Evolutionary conservation across 2,329 filamentous ascomycete species (phyloP), one percentile per base, ranked within the genome.

Genomic region (Didymella exigua): DNA sequence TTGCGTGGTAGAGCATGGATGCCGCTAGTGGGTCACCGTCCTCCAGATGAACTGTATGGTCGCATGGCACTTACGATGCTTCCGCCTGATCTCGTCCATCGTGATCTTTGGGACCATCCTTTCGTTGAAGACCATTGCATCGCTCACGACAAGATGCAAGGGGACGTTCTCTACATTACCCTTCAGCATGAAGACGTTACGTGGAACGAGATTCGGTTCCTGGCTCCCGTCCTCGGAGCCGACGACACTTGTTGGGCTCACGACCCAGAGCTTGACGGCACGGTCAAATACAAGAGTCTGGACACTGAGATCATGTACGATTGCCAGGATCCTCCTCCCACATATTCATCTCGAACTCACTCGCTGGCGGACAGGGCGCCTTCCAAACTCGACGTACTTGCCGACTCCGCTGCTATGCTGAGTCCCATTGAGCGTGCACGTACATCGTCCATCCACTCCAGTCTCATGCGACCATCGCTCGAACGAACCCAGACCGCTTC

Each of bases 241-340:
- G 70, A 75, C 44, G 72, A 77, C 23, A 65, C 67, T 8, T 76
- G 72, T 56, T 77, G 75, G 75, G 64, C 61, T 26, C 71, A 73
- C 46, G 72, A 77, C 36, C 71, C 73, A 47, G 73, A 75, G 49
- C 69, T 77, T 9, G 75, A 77, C 53, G 73, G 74, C 38, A 61
- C 65, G 19, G 62, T 65, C 59, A 74, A 68, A 49, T 71, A 67
- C 61, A 72, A 72, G 66, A 73, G 68, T 61, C 56, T 75, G 63
- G 71, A 75, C 58, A 70, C 73, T 40, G 73, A 76, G 60, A 70
- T 75, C 55, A 76, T 76, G 72, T 76, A 76, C 70, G 73, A 75
- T 59, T 75, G 75, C 61, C 71, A 73, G 66, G 71, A 75, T 63
- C 73, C 73, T 70, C 75, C 75, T 66, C 75, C 75, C 34, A 74